phyloP scores from a whole-genome alignment of 345 rosid genomes.

The Orychophragmus violaceus region DNA sequence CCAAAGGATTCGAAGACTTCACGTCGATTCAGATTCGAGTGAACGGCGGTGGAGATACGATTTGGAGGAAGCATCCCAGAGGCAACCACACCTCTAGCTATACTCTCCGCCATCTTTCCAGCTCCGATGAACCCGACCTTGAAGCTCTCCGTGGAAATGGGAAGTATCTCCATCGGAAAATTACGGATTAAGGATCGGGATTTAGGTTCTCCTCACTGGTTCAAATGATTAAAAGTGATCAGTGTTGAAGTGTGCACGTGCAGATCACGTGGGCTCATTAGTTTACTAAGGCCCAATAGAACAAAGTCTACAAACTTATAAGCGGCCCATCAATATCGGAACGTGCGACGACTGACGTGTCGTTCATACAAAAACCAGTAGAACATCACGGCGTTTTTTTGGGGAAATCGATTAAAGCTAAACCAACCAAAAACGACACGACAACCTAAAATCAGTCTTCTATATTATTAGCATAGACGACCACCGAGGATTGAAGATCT shows the following conservation, averaged over 20 bases:
- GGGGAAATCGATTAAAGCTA: neutral
- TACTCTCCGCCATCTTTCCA: constrained; percentile 96
- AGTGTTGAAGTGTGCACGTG: neutral
- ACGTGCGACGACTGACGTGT: neutral
- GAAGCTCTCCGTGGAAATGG: constrained; percentile 45
- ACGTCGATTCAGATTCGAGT: constrained; percentile 56
- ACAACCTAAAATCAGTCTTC: neutral
- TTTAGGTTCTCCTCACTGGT: constrained; percentile 9
- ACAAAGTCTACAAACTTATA: neutral
- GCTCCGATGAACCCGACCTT: constrained; percentile 80
- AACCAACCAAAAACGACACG: neutral
- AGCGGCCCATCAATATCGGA: neutral
- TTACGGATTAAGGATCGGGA: neutral
- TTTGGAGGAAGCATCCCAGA: constrained; percentile 68
- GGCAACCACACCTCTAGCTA: constrained; percentile 70
- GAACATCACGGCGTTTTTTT: constrained; percentile 8
- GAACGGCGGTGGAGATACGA: constrained; percentile 60
- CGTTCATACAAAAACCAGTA: neutral
- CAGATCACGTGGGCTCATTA: neutral
- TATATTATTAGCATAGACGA: constrained; percentile 32
- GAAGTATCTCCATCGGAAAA: constrained; percentile 40
- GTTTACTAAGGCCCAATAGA: neutral
- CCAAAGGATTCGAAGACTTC: constrained; percentile 66
- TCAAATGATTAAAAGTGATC: neutral
- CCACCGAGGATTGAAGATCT: constrained; percentile 75